Evolutionary conservation across 2,329 filamentous ascomycete species (phyloP), one percentile per base, ranked within the genome.

Genomic region (Coniella lustricola): DNA sequence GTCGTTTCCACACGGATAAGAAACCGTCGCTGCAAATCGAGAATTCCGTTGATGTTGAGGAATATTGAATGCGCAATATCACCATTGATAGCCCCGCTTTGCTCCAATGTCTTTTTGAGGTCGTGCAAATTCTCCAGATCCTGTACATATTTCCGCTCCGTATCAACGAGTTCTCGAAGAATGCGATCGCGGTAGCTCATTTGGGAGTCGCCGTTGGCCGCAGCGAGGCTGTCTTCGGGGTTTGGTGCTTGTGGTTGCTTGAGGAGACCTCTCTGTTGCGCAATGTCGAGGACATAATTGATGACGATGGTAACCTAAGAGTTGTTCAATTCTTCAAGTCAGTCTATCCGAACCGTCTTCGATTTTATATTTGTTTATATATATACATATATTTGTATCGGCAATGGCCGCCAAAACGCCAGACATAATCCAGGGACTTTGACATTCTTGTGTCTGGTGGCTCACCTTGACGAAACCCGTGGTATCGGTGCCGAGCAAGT

Each of bases 131-230:
- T 91, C 64, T 97, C 91, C 46, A 98, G 71, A 70, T 98, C 93
- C 64, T 97, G 90, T 3, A 97, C 93, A 59, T 98, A 98, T 67
- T 96, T 96, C 54, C 93, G 84, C 67, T 98, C 93, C 1, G 91
- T 97, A 59, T 91, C 88, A 48, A 98, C 85, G 40, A 98, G 71
- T 67, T 98, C 93, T 60, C 86, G 83, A 37, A 98, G 80, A 53
- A 97, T 89, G 64, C 96, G 87, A 60, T 96, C 87, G 56, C 90
- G 74, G 56, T 84, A 82, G 55, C 75, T 83, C 73, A 84, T 84
- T 63, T 87, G 79, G 1, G 81, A 81, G 20, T 50, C 46, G 22
- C 32, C 45, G 16, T 47, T 42, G 22, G 35, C 48, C 18, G 25
- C 17, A 3, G 36, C 5, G 14, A 40, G 20, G 29, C 74, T 74